These are phyloP conservation scores for Heracleum sosnowskyi DNA, from an alignment of 129 eudicot species.

Conservation along the genomic window DNA sequence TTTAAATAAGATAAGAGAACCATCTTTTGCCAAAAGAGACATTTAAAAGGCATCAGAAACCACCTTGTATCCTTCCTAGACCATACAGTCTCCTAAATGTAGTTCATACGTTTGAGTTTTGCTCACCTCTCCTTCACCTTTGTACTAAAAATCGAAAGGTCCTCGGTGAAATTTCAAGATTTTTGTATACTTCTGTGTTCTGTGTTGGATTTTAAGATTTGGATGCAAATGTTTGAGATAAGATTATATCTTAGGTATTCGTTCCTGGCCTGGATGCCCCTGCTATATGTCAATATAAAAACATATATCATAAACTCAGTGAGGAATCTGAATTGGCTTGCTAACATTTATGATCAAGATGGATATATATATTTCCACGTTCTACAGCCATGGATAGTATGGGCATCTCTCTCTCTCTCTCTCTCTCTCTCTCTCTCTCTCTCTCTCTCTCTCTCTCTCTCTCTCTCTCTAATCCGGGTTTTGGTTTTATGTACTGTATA, in stretches of 20 bases:
- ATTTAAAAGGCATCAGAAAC: not conserved
- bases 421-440: too few relatives aligned
- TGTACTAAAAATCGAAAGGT: not conserved
- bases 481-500: too few relatives aligned
- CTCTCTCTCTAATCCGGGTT: too few relatives aligned
- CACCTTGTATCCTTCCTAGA: not conserved
- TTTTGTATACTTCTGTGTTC: not conserved
- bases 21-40: not conserved
- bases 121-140: not conserved
- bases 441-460: too few relatives aligned
- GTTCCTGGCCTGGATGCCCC: not conserved
- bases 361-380: not conserved
- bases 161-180: too few relatives aligned
- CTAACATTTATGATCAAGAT: not conserved
- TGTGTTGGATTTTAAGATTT: not conserved
- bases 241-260: not conserved
- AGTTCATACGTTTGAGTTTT: not conserved
- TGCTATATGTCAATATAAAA: not conserved
- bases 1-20: not conserved
- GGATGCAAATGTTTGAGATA: not conserved
- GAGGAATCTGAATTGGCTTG: not conserved
- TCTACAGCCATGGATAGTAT: not conserved
- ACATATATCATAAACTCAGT: not conserved
- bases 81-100: not conserved
- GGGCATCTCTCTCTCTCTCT: too few relatives aligned